phyloP scores from a whole-genome alignment of 768 basidiomycete genomes.

The Ramaria sp. region DNA sequence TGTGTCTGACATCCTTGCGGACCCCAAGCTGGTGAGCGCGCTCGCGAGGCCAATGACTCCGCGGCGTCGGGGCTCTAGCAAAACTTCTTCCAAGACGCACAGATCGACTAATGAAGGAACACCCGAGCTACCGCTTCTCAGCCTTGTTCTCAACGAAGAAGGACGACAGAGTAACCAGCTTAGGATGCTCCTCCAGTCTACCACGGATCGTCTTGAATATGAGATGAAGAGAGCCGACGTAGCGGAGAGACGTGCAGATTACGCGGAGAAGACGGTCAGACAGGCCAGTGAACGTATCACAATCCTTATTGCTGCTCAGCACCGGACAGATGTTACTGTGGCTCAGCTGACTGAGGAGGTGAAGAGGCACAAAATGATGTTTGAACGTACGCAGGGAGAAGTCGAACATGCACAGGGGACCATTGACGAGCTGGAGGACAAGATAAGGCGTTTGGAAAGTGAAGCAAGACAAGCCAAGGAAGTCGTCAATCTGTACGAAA shows the following conservation, averaged over 20 bases:
- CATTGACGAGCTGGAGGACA: constrained; percentile 24
- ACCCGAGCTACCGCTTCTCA: constrained; percentile 15
- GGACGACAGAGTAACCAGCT: constrained; percentile 46
- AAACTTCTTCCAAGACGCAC: not conserved
- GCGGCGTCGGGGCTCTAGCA: not conserved
- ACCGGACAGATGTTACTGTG: constrained; percentile 27
- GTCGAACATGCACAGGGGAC: constrained; percentile 21
- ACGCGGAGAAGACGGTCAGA: constrained; percentile 36
- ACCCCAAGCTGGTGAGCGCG: not conserved
- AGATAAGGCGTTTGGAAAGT: constrained; percentile 30
- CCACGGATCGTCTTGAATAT: constrained; percentile 43
- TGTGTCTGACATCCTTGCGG: not conserved
- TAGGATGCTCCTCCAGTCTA: constrained; percentile 38
- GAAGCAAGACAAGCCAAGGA: constrained; percentile 5
- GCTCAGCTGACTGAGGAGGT: constrained; percentile 31
- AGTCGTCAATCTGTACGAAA: not conserved
- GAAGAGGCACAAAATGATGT: constrained; percentile 33
- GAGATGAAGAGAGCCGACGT: constrained; percentile 46
- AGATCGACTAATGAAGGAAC: not conserved
- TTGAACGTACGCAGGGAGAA: constrained; percentile 37
- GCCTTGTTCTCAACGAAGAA: constrained; percentile 38
- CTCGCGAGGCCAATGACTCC: constrained; percentile 1
- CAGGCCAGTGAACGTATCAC: constrained; percentile 28
- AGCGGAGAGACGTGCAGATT: constrained; percentile 37
- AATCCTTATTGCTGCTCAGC: constrained; percentile 31